Evolutionary conservation across 306 rosid species (phyloP), one percentile per base, ranked within the genome.

Genomic region (Cucumis cinereus): DNA sequence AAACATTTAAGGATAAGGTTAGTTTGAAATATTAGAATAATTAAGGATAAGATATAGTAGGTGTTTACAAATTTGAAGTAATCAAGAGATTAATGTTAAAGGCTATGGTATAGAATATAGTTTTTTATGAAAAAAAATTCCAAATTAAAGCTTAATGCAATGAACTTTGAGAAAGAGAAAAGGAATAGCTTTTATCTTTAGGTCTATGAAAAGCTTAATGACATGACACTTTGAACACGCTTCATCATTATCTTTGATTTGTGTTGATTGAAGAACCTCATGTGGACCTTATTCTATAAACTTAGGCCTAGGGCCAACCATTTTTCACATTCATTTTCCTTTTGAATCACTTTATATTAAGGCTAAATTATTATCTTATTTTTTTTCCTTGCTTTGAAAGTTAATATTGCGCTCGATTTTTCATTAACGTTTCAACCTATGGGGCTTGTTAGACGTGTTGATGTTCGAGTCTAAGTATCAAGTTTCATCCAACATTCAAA

Each of bases 221-320:
- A 67, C 6, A 19, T 24, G 58, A 71, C 75, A 71, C 4, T 24
- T 23, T 26, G 17, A 71, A 71, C 75, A 71, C 75, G 75, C 75
- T 70, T 70, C 75, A 70, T 70, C 75, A 70, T 70, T 70, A 49
- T 70, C 23, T 70, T 70, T 70, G 24, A 70, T 70, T 70, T 70
- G 24, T 49, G 59, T 70, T 70, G 24, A 49, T 70, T 49, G 14
- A 43, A 47, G 4, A 70, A 15, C 10, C 26, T 70, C 10, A 0
- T 70, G 75, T 70, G 75, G 75, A 24, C 75, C 75, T 70, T 28
- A 49, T 45, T 70, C 74, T 68, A 66, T 69, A 69, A 12, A 69
- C 36, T 26, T 45, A 68, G n/a, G 35, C 35, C 35, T 30, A 30
- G 35, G 74, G 56, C 38, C 56, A 41, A 67, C 30, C 13, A 20